These are phyloP conservation scores for Xanthoconium stramineum DNA, from an alignment of 768 basidiomycete species.

Conservation along the genomic window DNA sequence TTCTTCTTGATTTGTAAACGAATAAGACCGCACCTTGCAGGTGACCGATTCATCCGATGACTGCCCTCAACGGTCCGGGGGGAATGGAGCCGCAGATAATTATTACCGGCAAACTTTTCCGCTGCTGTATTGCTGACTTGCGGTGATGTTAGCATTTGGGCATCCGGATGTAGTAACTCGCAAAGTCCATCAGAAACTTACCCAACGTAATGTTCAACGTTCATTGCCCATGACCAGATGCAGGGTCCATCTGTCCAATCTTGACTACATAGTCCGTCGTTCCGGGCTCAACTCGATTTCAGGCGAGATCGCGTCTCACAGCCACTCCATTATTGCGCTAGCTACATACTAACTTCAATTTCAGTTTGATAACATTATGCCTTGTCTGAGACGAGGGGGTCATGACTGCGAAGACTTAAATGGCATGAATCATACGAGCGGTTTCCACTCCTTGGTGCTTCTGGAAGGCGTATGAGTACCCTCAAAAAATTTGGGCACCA, in stretches of 20 bases:
- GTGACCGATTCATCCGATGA: background rate
- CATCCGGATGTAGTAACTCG: constrained; percentile 4
- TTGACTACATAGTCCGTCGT: too few relatives aligned
- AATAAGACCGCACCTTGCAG: background rate
- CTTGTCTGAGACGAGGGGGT: too few relatives aligned
- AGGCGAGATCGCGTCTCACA: background rate
- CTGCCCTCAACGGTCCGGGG: background rate
- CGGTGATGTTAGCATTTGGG: constrained; percentile 7
- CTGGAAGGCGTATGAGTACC: background rate
- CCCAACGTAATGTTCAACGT: too few relatives aligned
- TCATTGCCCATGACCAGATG: too few relatives aligned
- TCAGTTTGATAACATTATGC: too few relatives aligned
- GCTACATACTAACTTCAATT: too few relatives aligned
- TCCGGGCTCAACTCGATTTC: background rate
- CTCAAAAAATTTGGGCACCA: background rate
- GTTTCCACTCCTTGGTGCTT: background rate
- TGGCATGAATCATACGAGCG: background rate
- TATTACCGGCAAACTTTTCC: background rate
- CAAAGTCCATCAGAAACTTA: constrained; percentile 9
- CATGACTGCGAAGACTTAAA: too few relatives aligned
- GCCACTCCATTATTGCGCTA: too few relatives aligned
- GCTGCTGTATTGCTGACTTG: constrained; percentile 9
- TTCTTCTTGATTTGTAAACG: constrained; percentile 13
- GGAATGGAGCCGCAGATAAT: background rate
- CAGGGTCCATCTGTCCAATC: background rate